Conservation (phyloP, 2,329 filamentous ascomycete species). For the Trichothecium sympodiale region DNA sequence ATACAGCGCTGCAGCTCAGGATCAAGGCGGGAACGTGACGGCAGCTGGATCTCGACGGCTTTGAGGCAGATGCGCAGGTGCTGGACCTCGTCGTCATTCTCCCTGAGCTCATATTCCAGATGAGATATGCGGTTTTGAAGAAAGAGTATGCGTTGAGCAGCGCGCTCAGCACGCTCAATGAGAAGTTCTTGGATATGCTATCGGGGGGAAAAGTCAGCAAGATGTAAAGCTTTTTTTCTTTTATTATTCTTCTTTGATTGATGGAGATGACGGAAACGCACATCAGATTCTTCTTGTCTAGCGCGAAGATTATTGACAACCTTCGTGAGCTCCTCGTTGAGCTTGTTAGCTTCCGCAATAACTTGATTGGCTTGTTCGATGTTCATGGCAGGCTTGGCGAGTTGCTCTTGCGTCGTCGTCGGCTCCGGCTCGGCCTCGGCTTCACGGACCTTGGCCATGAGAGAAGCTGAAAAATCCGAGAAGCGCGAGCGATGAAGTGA, state of each 20-base stretch:
- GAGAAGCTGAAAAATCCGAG: conserved; percentile 26
- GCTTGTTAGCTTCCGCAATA: conserved; percentile 23
- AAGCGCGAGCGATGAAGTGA: conserved; percentile 26
- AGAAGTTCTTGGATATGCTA: conserved; percentile 53
- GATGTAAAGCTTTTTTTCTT: too few relatives aligned
- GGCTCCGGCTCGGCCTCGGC: conserved; percentile 13
- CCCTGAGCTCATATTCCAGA: conserved; percentile 45
- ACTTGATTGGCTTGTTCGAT: conserved; percentile 24
- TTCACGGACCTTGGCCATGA: conserved; percentile 14
- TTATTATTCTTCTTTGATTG: too few relatives aligned
- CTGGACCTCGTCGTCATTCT: conserved; percentile 48
- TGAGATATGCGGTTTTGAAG: conserved; percentile 47
- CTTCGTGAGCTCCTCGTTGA: conserved; percentile 38
- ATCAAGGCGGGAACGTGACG: conserved; percentile 36
- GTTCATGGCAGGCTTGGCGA: conserved; percentile 19
- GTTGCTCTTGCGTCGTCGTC: conserved; percentile 14
- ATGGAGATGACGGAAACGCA: conserved; percentile 16
- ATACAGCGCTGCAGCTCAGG: conserved; percentile 48
- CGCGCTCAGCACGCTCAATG: conserved; percentile 43
- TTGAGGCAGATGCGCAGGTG: conserved; percentile 52
- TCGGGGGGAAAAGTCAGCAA: background rate
- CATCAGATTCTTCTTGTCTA: conserved; percentile 49
- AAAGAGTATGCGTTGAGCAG: conserved; percentile 46
- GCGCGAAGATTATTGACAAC: conserved; percentile 39
- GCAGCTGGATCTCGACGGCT: conserved; percentile 49